Base-by-base conservation (phyloP, 192 early-diverging fungal genomes). In the Coemansia sp. region DNA sequence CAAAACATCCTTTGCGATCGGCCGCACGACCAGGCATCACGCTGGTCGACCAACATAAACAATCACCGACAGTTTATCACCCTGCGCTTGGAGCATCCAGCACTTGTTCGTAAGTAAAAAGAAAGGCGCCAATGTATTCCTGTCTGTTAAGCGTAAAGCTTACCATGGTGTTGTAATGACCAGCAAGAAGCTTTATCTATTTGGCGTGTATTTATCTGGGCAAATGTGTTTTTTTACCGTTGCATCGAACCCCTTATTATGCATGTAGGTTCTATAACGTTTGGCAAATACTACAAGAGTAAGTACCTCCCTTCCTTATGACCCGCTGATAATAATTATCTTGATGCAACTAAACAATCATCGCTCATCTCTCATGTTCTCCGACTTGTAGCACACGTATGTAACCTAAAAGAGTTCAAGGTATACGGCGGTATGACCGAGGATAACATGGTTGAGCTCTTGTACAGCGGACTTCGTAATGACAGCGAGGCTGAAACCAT, bases 361-460 rank as follows among this genome's bases (percentile, higher is more conserved):
- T 59, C n/a, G 36, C 41, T 39, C 35, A 30, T 14, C 23, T 10
- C 23, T 9, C 24, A 43, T 6, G 16, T 52, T 62, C 21, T 68
- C 30, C 39, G 2, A 35, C 21, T 36, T 71, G 55, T 81, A 81
- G 77, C 70, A 4, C 97, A 99, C 69, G 93, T 98, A 51, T 98
- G 95, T 77, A 99, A 99, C 72, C 77, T 99, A 26, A 97, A 95
- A 60, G 94, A 98, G 82, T 98, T 99, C 85, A 95, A 93, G 78
- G 90, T 99, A 6, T 95, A 83, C 77, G 97, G 94, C 44, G 97
- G 96, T 14, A 73, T 96, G 72, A 70, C 87, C 1, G 86, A 88
- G 30, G 86, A 91, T 60, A 91, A 93, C 69, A 94, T 97, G 95
- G 83, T 88, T 45, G 94, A 97, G 77, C 78, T 98, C 8, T 83